Conservation (phyloP, 495 filamentous ascomycete genomes). For the Neurospora tetrasperma region DNA sequence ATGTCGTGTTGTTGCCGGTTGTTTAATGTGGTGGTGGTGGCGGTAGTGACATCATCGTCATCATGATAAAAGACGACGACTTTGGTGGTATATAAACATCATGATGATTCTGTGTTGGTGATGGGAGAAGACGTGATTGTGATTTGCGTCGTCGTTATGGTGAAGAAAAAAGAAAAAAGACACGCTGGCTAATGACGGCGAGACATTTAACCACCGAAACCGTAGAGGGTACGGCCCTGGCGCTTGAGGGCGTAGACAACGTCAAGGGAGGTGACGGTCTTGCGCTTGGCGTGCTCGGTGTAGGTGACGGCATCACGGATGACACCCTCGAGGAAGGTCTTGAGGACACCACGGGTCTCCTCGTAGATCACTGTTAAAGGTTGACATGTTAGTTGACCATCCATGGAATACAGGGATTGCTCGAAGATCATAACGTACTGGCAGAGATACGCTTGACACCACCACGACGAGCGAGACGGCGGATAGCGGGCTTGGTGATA, state of each 20-base stretch:
- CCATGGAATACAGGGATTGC: neutral
- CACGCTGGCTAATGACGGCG: slow-evolving; percentile 1
- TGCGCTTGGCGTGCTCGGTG: slow-evolving; percentile 94
- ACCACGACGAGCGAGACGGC: slow-evolving; percentile 98
- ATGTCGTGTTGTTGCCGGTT: neutral
- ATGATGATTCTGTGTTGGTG: neutral
- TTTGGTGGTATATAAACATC: slow-evolving; percentile 1
- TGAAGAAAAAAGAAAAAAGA: slow-evolving; percentile 3
- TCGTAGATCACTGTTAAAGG: slow-evolving; percentile 77
- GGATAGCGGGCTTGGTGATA: slow-evolving; percentile 99
- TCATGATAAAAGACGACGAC: slow-evolving; percentile 1
- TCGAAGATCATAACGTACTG: slow-evolving; percentile 43
- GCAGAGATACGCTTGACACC: slow-evolving; percentile 99
- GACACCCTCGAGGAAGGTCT: slow-evolving; percentile 99
- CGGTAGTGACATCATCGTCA: neutral
- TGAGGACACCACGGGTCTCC: slow-evolving; percentile 99
- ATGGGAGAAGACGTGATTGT: neutral
- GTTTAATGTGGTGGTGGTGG: neutral
- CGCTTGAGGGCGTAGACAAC: slow-evolving; percentile 92
- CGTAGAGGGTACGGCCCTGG: slow-evolving; percentile 90
- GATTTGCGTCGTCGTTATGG: slow-evolving; percentile 1
- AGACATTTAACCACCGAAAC: slow-evolving; percentile 80
- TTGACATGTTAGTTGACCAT: slow-evolving; percentile 23
- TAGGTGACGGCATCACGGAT: slow-evolving; percentile 99
- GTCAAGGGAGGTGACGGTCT: slow-evolving; percentile 92